Percentiles rank a stretch among this genome's conserved stretches.
Evolutionary conservation across 2,329 filamentous ascomycete species (phyloP).

Genomic region (Diaporthe caulivora): DNA sequence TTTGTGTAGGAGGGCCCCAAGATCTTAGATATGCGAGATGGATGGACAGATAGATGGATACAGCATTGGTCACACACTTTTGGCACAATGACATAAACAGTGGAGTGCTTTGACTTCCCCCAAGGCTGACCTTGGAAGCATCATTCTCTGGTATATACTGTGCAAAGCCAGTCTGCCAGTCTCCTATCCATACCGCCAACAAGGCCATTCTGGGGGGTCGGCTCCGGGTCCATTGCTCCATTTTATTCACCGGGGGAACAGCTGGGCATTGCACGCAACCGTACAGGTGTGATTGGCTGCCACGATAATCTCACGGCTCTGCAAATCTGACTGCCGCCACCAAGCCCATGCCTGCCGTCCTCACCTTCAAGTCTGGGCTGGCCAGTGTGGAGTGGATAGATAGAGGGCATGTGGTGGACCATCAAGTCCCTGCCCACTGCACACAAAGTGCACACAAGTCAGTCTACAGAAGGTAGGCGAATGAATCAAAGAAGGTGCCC

Average conservation of each 20-base stretch:
- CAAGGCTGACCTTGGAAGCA: background rate
- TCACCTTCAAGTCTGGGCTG: background rate
- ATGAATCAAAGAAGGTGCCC: background rate
- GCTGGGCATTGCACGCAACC: constrained; percentile 19
- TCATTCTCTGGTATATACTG: too few relatives aligned
- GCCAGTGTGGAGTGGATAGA: background rate
- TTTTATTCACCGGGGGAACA: constrained; percentile 22
- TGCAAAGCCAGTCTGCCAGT: background rate
- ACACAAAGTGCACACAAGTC: background rate
- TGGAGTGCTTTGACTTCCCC: background rate
- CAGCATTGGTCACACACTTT: background rate
- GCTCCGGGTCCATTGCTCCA: background rate
- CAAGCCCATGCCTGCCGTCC: background rate
- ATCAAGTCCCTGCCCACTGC: background rate
- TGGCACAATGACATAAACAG: constrained; percentile 27
- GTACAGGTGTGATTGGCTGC: constrained; percentile 28
- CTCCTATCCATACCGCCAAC: constrained; percentile 1
- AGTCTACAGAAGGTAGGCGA: background rate
- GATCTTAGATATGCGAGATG: constrained; percentile 30
- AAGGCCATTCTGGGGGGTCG: constrained; percentile 7
- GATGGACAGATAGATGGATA: background rate
- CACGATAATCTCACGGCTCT: constrained; percentile 34
- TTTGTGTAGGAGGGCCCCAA: background rate
- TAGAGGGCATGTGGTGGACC: too few relatives aligned
- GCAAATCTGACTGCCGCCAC: constrained; percentile 19